Evolutionary conservation across 345 rosid genomes (phyloP).

Genomic region (Salix viminalis): DNA sequence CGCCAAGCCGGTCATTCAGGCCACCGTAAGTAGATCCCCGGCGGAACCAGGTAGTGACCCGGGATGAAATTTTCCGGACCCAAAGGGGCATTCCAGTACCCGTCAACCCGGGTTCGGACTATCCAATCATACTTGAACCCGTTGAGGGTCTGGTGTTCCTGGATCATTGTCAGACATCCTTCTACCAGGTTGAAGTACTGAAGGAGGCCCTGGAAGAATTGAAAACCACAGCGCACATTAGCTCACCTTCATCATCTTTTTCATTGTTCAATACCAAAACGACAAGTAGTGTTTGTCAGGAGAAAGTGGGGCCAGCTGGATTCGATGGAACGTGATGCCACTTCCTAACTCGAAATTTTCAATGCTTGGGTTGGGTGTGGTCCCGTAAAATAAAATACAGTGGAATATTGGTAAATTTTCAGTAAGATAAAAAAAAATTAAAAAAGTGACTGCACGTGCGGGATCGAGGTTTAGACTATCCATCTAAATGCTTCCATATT

Average conservation of each 20-base stretch:
- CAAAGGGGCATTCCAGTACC: slow-evolving; percentile 73
- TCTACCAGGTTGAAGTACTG: slow-evolving; percentile 84
- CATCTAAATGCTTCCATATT: too few species aligned
- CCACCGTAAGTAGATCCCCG: slow-evolving; percentile 88
- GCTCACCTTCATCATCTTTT: background rate
- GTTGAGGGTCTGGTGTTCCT: slow-evolving; percentile 42
- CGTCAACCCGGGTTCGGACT: slow-evolving; percentile 87
- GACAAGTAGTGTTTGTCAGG: background rate
- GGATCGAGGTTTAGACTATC: too few species aligned
- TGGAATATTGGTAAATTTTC: too few species aligned
- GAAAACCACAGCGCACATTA: background rate
- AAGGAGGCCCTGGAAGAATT: slow-evolving; percentile 58
- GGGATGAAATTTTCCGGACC: slow-evolving; percentile 52
- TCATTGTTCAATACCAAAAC: background rate
- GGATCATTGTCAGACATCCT: slow-evolving; percentile 69
- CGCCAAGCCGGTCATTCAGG: slow-evolving; percentile 84
- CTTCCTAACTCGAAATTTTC: background rate
- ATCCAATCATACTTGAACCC: slow-evolving; percentile 84
- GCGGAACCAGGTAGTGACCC: slow-evolving; percentile 64
- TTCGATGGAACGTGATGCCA: background rate
- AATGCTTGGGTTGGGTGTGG: fast-evolving
- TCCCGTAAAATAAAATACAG: too few species aligned
- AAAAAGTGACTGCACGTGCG: too few species aligned
- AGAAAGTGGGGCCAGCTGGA: too few species aligned
- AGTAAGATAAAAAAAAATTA: too few species aligned